Conservation (phyloP, 2,329 filamentous ascomycete genomes). For the Cryphonectria parasitica region DNA sequence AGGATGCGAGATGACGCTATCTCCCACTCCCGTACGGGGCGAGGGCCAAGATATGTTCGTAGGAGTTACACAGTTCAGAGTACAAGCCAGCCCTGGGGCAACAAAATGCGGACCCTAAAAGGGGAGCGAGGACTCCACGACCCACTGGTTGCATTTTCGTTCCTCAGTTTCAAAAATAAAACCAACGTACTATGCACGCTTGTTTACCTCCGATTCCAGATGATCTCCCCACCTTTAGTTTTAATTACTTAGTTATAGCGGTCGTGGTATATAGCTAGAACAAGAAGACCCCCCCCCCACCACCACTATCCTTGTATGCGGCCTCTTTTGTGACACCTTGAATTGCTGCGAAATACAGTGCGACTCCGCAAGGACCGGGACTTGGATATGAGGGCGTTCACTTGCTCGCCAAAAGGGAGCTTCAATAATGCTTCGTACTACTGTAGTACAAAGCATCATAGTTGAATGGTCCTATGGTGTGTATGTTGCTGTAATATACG, state of each 20-base stretch:
- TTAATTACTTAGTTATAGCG: neutral
- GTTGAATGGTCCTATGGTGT: no score
- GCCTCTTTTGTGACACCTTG: neutral
- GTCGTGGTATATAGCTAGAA: neutral
- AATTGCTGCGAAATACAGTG: neutral
- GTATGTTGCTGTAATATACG: no score
- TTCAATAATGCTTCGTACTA: neutral
- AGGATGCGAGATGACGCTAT: slow-evolving; percentile 11
- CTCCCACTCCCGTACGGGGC: neutral
- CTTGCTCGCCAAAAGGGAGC: neutral
- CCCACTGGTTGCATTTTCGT: neutral
- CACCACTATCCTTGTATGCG: neutral
- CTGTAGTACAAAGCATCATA: neutral
- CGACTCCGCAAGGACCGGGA: neutral
- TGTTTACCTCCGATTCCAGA: neutral
- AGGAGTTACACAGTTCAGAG: neutral
- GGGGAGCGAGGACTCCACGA: neutral
- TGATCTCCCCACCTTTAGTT: neutral
- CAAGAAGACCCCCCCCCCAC: neutral
- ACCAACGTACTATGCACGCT: no score
- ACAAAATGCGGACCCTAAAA: neutral
- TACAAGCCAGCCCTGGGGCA: neutral
- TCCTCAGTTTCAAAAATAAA: neutral
- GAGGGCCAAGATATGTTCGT: neutral
- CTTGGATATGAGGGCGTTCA: neutral